A percentile compares a stretch with the other conserved stretches of the same genome.
phyloP scores from a whole-genome alignment of 768 basidiomycete genomes.

The Lactarius indigo region DNA sequence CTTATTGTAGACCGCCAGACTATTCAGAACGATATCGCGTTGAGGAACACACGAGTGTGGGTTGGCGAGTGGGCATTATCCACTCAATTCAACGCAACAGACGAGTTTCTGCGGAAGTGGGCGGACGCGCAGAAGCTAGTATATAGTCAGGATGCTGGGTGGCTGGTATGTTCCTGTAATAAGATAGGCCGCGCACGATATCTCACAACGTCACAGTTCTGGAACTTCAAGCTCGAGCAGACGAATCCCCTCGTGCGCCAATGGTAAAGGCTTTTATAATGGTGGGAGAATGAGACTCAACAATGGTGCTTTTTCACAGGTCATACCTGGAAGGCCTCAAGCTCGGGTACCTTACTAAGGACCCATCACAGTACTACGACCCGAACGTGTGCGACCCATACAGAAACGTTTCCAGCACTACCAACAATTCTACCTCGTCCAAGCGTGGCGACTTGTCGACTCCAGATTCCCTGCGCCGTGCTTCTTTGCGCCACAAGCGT shows the following conservation, averaged over 20 bases:
- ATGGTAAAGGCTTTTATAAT: slow-evolving; percentile 45
- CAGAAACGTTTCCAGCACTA: slow-evolving; percentile 6
- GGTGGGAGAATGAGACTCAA: neutral
- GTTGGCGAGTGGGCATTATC: slow-evolving; percentile 61
- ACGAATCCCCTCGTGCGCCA: slow-evolving; percentile 52
- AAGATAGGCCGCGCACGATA: neutral
- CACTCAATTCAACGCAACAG: slow-evolving; percentile 60
- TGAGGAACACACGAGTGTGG: slow-evolving; percentile 47
- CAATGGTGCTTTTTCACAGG: slow-evolving; percentile 39
- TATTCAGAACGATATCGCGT: slow-evolving; percentile 44
- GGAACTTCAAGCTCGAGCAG: slow-evolving; percentile 73
- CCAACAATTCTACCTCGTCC: neutral
- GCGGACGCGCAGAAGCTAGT: slow-evolving; percentile 72
- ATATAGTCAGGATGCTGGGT: slow-evolving; percentile 58
- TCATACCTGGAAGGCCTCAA: slow-evolving; percentile 63
- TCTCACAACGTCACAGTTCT: slow-evolving; percentile 40
- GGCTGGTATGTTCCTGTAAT: slow-evolving; percentile 49
- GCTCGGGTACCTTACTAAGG: slow-evolving; percentile 57
- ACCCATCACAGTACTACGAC: slow-evolving; percentile 55
- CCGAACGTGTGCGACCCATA: slow-evolving; percentile 63
- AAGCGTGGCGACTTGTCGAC: neutral
- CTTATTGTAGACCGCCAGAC: slow-evolving; percentile 52
- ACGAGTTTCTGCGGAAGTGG: slow-evolving; percentile 62
- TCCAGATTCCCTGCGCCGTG: neutral
- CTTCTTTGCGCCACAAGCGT: neutral